phyloP scores from a whole-genome alignment of 2,329 filamentous ascomycete species.

The Aspergillus floridensis region DNA sequence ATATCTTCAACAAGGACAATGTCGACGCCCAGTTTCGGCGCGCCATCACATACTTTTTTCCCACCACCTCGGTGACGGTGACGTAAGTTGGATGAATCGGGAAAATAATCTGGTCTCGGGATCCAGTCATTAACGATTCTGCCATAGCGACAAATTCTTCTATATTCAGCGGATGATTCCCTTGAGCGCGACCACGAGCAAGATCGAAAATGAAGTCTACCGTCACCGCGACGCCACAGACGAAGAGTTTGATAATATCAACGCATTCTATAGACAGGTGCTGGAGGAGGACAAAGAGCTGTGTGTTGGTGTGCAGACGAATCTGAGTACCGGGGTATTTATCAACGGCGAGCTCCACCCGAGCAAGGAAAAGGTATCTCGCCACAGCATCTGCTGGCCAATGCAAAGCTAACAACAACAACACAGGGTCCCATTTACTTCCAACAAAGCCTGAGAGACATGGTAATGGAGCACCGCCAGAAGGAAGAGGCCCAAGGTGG shows the following conservation, averaged over 20 bases:
- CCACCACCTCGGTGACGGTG: constrained; percentile 31
- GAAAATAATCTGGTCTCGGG: neutral
- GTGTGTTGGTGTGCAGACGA: constrained; percentile 57
- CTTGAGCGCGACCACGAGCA: constrained; percentile 48
- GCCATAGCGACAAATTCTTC: constrained; percentile 51
- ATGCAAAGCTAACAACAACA: neutral
- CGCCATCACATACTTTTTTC: constrained; percentile 31
- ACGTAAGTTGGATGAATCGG: constrained; percentile 24
- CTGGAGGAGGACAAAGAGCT: constrained; percentile 63
- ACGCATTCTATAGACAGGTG: constrained; percentile 60
- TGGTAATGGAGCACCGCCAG: constrained; percentile 46
- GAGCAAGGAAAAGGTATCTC: constrained; percentile 51
- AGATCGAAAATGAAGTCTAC: constrained; percentile 63
- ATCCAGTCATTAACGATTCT: constrained; percentile 9
- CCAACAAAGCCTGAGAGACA: constrained; percentile 50
- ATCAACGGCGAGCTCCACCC: constrained; percentile 63
- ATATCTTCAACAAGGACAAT: constrained; percentile 49
- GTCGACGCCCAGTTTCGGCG: constrained; percentile 45
- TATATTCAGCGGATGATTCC: constrained; percentile 64
- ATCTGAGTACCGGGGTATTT: constrained; percentile 60
- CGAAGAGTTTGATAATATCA: constrained; percentile 57
- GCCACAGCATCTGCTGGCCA: accelerated
- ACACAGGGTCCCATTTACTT: constrained; percentile 49
- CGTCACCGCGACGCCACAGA: constrained; percentile 58
- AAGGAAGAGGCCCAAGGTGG: constrained; percentile 42